Percentiles rank a stretch among this genome's conserved stretches.
These are phyloP conservation scores for Lipomyces yamanashiensis DNA, from an alignment of 805 yeast genomes.

Conservation along the genomic window DNA sequence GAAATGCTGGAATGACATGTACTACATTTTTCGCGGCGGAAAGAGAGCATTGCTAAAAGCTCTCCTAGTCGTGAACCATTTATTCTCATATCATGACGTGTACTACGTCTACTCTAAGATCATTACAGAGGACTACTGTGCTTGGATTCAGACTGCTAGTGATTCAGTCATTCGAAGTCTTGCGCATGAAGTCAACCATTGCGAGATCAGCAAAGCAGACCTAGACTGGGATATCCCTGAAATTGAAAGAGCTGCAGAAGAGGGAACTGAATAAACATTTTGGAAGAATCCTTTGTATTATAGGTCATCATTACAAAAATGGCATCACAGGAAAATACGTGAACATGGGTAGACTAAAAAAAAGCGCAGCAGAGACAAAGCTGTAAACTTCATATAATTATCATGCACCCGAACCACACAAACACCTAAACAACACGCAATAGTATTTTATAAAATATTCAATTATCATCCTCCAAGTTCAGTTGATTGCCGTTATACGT, in stretches of 20 bases:
- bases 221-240: conserved; percentile 39
- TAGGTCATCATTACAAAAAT: too few species aligned
- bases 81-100: conserved; percentile 80
- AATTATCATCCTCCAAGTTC: conserved; percentile 55
- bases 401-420: background rate
- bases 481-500: conserved; percentile 65
- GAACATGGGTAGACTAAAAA: background rate
- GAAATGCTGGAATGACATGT: conserved; percentile 77
- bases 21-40: conserved; percentile 68
- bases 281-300: too few species aligned
- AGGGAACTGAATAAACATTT: too few species aligned
- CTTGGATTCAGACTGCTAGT: conserved; percentile 67
- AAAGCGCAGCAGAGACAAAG: background rate
- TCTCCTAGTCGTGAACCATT: conserved; percentile 65
- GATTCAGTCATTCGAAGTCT: conserved; percentile 58
- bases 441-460: background rate
- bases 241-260: conserved; percentile 36
- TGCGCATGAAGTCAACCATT: conserved; percentile 63
- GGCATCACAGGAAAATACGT: too few species aligned
- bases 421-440: background rate
- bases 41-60: conserved; percentile 64
- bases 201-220: conserved; percentile 36
- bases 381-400: background rate
- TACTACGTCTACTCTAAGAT: conserved; percentile 83
- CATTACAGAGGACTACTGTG: conserved; percentile 73